Evolutionary conservation across 768 basidiomycete species (phyloP), one percentile per base, ranked within the genome.

Genomic region (Tulasnella calospora): DNA sequence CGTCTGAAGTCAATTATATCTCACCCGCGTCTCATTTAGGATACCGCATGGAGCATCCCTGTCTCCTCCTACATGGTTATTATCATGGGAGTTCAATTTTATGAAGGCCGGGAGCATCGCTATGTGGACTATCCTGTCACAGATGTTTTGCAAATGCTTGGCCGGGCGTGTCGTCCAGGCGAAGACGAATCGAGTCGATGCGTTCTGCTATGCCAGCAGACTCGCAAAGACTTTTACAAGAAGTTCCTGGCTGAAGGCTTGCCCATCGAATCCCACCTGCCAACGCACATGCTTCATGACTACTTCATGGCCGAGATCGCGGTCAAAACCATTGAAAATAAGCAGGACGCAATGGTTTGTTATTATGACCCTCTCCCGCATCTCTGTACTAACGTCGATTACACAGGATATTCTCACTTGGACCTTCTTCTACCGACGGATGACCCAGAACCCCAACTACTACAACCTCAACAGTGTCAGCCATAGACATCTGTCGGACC

Each of bases 91-190:
- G 96, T 98, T 0, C 98, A 99, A 83, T 92, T 85, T 79, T 99
- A 93, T 81, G 96, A 99, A 84, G 97, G 97, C 82, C 94, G 95
- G 84, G 98, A 99, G 82, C 98, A 99, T 83, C 93, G 98, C 69
- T 99, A 99, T 81, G 88, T 96, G 81, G 98, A 99, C 84, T 98
- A 99, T 83, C 96, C 97, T 4, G 95, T 99, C 79, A 97, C 97
- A 89, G 97, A 99, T 81, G 94, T 99, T 8, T 89, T 99, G 1
- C 98, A 99, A 83, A 99, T 99, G 97, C 97, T 99, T 92, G 98
- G 97, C 61, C 90, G 92, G n/a, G 98, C 98, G 0, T 98, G 96
- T 83, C 92, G 96, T 21, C 97, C 98, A 9, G 84, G 86, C 55
- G 90, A 95, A 81, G 98, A 99, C 81, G 91, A 92, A 2, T 91